These are phyloP conservation scores for Populus hybrid DNA, from an alignment of 441 rosid species.

Conservation along the genomic window DNA sequence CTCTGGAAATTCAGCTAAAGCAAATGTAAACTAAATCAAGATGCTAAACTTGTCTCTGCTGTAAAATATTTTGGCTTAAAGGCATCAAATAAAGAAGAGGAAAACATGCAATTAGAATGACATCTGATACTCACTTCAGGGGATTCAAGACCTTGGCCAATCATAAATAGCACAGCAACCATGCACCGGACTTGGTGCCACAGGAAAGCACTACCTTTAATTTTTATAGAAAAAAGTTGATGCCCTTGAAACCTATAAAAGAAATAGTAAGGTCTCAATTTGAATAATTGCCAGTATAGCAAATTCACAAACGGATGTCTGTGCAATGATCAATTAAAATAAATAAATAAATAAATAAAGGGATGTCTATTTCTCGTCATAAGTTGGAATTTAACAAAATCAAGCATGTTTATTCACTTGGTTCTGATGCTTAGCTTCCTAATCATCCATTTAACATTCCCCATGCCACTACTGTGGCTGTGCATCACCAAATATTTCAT, in stretches of 20 bases:
- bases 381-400: neutral
- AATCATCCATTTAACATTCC: neutral
- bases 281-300: slow-evolving; percentile 1
- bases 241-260: slow-evolving; percentile 54
- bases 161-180: slow-evolving; percentile 89
- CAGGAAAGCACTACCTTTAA: slow-evolving; percentile 85
- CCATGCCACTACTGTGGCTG: neutral
- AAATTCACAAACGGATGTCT: neutral
- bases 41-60: neutral
- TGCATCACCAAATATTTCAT: neutral
- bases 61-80: neutral
- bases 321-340: neutral
- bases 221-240: slow-evolving; percentile 62
- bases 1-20: slow-evolving; percentile 1
- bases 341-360: neutral
- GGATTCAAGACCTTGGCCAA: slow-evolving; percentile 81
- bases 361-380: neutral
- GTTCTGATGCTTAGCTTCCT: slow-evolving; percentile 1
- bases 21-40: neutral
- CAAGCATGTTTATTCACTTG: neutral
- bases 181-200: slow-evolving; percentile 98
- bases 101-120: neutral
- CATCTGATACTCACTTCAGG: slow-evolving; percentile 51
- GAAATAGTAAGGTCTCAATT: slow-evolving; percentile 9
- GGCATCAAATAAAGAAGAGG: neutral